These are phyloP conservation scores for Trematosphaeria pertusa DNA, from an alignment of 2,329 filamentous ascomycete genomes.

Conservation along the genomic window DNA sequence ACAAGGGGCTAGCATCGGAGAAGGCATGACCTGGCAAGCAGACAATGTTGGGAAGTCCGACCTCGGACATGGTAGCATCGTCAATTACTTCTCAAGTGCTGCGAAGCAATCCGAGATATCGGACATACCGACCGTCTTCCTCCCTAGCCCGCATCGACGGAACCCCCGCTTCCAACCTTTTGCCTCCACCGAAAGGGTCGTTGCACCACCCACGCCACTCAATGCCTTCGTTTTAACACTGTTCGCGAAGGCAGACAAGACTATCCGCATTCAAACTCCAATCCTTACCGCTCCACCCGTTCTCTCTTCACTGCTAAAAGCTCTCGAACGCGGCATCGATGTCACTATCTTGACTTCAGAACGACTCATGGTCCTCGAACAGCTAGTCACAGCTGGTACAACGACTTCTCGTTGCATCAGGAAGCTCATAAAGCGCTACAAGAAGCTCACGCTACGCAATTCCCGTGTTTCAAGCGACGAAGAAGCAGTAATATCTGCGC, in stretches of 20 bases:
- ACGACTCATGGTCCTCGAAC: constrained; percentile 78
- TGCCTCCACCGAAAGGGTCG: constrained; percentile 46
- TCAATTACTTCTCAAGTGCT: constrained; percentile 4
- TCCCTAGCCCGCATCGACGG: constrained; percentile 76
- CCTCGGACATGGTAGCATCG: constrained; percentile 13
- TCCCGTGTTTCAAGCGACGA: constrained; percentile 23
- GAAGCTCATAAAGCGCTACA: constrained; percentile 65
- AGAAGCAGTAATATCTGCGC: constrained; percentile 34
- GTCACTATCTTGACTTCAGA: constrained; percentile 72
- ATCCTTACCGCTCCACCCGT: constrained; percentile 76
- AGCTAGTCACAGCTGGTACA: constrained; percentile 79
- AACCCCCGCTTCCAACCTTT: constrained; percentile 68
- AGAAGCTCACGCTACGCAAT: constrained; percentile 32
- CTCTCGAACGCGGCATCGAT: constrained; percentile 70
- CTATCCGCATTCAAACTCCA: constrained; percentile 76
- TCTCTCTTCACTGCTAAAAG: constrained; percentile 65
- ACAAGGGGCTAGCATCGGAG: not conserved
- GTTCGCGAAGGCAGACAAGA: constrained; percentile 62
- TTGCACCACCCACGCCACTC: constrained; percentile 71
- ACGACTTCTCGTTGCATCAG: constrained; percentile 72
- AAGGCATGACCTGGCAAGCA: not conserved
- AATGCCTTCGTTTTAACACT: constrained; percentile 70
- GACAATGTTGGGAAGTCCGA: not conserved
- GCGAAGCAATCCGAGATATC: constrained; percentile 8
- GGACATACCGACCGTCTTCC: constrained; percentile 64